Percentiles rank a stretch among this genome's conserved stretches.
These are phyloP conservation scores for Fusarium sp. DNA, from an alignment of 2,329 filamentous ascomycete genomes.

Conservation along the genomic window DNA sequence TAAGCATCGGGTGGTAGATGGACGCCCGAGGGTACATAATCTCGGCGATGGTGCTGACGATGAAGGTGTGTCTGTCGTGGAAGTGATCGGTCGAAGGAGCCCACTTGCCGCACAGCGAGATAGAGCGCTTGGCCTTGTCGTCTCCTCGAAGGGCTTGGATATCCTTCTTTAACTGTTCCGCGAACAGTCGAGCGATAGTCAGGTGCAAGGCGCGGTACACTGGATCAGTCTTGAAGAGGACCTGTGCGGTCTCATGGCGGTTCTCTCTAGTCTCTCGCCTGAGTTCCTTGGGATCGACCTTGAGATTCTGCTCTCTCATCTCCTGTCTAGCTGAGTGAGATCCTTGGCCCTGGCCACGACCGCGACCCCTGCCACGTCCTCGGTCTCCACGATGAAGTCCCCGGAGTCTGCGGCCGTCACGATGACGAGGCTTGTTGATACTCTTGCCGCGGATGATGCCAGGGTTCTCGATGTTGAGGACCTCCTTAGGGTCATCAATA, in stretches of 20 bases:
- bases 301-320: not conserved
- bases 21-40: slow-evolving; percentile 55
- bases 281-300: slow-evolving; percentile 26
- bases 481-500: slow-evolving; percentile 49
- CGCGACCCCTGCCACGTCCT: not conserved
- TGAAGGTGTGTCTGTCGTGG: slow-evolving; percentile 67
- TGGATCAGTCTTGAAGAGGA: slow-evolving; percentile 53
- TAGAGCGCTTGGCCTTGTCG: slow-evolving; percentile 52
- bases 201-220: slow-evolving; percentile 64
- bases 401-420: not conserved
- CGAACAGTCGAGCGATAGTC: slow-evolving; percentile 64
- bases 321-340: not conserved
- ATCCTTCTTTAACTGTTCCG: slow-evolving; percentile 62
- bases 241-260: slow-evolving; percentile 54
- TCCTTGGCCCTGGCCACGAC: not conserved
- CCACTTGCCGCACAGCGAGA: slow-evolving; percentile 70
- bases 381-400: not conserved
- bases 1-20: slow-evolving; percentile 41
- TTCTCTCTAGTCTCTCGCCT: slow-evolving; percentile 46
- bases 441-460: slow-evolving; percentile 39
- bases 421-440: not conserved
- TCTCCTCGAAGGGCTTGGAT: slow-evolving; percentile 51
- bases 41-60: slow-evolving; percentile 67
- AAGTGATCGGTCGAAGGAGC: slow-evolving; percentile 63
- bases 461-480: slow-evolving; percentile 53